Evolutionary conservation across 352 stramenopile species (phyloP).

Genomic region (Phytopythium oedochilum): DNA sequence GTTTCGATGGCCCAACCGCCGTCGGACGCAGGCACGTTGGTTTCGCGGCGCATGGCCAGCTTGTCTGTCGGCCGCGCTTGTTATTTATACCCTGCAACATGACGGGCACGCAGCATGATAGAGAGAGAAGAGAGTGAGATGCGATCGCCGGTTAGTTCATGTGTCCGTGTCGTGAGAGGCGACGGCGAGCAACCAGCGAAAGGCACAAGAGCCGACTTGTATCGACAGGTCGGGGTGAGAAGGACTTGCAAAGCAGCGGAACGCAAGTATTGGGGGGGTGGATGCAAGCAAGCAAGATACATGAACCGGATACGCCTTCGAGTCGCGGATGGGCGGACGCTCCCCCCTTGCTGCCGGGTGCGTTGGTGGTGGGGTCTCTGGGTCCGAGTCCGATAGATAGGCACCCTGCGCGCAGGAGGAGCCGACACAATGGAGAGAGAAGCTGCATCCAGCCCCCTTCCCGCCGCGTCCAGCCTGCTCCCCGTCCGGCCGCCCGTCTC

Average conservation of each 20-base stretch:
- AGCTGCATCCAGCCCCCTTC: no score
- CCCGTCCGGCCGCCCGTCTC: no score
- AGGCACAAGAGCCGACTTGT: neutral
- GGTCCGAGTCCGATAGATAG: conserved; percentile 3
- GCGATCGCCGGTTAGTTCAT: neutral
- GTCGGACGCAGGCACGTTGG: neutral
- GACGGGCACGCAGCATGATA: neutral
- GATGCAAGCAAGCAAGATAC: neutral
- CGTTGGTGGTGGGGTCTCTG: neutral
- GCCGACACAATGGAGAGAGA: neutral
- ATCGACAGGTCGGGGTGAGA: neutral
- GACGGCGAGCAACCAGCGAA: neutral
- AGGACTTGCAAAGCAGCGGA: neutral
- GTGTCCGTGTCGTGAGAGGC: neutral
- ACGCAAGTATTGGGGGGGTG: neutral
- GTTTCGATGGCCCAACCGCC: conserved; percentile 1
- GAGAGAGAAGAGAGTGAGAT: neutral
- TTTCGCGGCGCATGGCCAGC: neutral
- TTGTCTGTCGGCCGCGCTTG: neutral
- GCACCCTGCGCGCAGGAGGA: neutral
- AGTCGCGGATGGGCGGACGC: neutral
- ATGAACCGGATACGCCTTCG: neutral
- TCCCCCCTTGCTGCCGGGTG: neutral
- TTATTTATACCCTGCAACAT: neutral
- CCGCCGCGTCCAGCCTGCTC: no score